These are phyloP conservation scores for Pseudogymnoascus destructans DNA, from an alignment of 2,329 filamentous ascomycete species.

Conservation along the genomic window DNA sequence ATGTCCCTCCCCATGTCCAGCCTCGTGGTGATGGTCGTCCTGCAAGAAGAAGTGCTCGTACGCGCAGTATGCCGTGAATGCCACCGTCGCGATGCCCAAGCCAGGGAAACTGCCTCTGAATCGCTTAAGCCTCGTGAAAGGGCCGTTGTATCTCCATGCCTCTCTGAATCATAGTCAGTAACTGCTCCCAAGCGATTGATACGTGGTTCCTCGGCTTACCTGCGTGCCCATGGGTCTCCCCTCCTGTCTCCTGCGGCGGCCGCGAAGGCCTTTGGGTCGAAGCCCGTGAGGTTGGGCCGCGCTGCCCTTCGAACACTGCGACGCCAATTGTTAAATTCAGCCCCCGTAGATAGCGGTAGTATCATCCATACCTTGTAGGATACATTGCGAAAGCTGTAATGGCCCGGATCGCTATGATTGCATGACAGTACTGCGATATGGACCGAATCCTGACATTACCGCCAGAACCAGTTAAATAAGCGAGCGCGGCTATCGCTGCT, in stretches of 20 bases:
- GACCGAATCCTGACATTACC: constrained; percentile 2
- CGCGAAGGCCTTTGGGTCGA: constrained; percentile 72
- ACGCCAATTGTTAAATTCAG: constrained; percentile 13
- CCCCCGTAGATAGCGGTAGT: constrained; percentile 6
- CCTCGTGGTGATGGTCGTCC: constrained; percentile 46
- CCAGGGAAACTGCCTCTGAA: constrained; percentile 81
- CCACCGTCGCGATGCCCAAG: constrained; percentile 80
- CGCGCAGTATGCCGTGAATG: constrained; percentile 77
- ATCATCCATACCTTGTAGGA: constrained; percentile 21
- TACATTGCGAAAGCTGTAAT: constrained; percentile 21
- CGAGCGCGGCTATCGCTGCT: constrained; percentile 9
- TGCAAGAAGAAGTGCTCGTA: constrained; percentile 82
- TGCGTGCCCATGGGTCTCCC: constrained; percentile 54
- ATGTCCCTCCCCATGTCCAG: constrained; percentile 40
- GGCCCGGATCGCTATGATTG: constrained; percentile 7
- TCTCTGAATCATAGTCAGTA: constrained; percentile 47
- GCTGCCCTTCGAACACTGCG: constrained; percentile 26
- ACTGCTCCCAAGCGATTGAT: not conserved
- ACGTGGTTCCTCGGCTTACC: constrained; percentile 33
- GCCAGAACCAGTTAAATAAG: constrained; percentile 9
- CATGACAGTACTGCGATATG: constrained; percentile 6
- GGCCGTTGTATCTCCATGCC: constrained; percentile 84
- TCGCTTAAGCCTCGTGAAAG: constrained; percentile 78
- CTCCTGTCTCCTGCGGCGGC: constrained; percentile 49
- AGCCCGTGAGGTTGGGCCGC: constrained; percentile 72